Evolutionary conservation across 2,329 filamentous ascomycete species (phyloP).

Genomic region (Alternaria consortialis): DNA sequence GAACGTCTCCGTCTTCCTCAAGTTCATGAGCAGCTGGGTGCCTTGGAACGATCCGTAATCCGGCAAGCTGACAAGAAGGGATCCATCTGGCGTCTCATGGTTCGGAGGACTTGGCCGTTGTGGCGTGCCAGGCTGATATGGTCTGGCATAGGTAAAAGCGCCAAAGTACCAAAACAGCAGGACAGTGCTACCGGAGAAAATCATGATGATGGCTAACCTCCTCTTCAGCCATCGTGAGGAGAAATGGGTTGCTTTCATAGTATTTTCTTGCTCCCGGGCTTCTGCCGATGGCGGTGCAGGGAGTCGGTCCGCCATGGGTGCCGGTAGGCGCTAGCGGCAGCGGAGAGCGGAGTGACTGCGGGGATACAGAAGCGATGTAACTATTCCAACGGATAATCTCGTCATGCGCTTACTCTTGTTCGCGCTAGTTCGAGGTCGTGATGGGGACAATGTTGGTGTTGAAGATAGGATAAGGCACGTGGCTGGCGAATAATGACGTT

Average conservation of each 20-base stretch:
- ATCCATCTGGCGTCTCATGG: slow-evolving; percentile 19
- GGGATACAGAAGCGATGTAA: slow-evolving; percentile 9
- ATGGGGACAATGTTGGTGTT: slow-evolving; percentile 17
- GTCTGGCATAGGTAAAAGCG: slow-evolving; percentile 23
- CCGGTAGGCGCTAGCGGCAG: slow-evolving; percentile 9
- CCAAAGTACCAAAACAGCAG: slow-evolving; percentile 37
- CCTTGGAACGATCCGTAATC: slow-evolving; percentile 55
- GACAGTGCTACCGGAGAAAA: slow-evolving; percentile 30
- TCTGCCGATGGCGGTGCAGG: slow-evolving; percentile 10
- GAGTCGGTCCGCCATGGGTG: slow-evolving; percentile 21
- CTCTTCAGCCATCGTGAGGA: slow-evolving; percentile 28
- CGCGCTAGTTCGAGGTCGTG: slow-evolving; percentile 10
- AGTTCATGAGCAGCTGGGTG: slow-evolving; percentile 48
- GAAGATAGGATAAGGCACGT: slow-evolving; percentile 7
- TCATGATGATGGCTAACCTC: slow-evolving; percentile 27
- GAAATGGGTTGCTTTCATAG: slow-evolving; percentile 16
- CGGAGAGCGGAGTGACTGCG: slow-evolving; percentile 13
- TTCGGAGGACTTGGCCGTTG: slow-evolving; percentile 16
- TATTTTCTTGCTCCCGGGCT: slow-evolving; percentile 5
- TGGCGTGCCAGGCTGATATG: slow-evolving; percentile 13
- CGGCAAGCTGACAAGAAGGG: slow-evolving; percentile 45
- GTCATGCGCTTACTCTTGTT: slow-evolving; percentile 2
- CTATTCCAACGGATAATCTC: slow-evolving; percentile 1
- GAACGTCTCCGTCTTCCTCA: slow-evolving; percentile 44
- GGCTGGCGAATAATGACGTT: slow-evolving; percentile 12